Evolutionary conservation across 2,329 filamentous ascomycete species (phyloP), one percentile per base, ranked within the genome.

Genomic region (Triangularia verruculosa): DNA sequence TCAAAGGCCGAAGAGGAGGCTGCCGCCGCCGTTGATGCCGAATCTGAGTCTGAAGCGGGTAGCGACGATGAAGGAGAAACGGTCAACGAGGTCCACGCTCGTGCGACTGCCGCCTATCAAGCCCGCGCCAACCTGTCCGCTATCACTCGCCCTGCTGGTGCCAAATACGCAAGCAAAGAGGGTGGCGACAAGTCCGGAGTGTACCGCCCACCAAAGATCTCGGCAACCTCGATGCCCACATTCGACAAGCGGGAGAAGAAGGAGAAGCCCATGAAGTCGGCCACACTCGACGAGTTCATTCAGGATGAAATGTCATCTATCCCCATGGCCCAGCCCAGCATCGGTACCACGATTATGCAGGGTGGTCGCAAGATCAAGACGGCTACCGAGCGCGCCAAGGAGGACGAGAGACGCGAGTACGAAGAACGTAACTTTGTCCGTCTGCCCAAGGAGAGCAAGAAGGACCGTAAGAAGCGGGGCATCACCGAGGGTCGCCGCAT

Each of bases 341-440:
- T 99, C 71, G 96, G 95, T 65, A 95, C 91, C 62, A 97, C 91
- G 17, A 96, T 97, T 70, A 82, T 89, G 4, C 82, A 87, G 57
- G 89, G 90, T 57, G 95, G 95, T 32, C 86, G 94, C 67, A 87
- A 87, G 74, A 86, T 87, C 72, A 95, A 93, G 82, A 91, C 90
- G 4, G 85, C 88, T 13, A 82, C 86, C 32, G 90, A 97, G 74
- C 86, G 91, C 62, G 87, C 87, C 67, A 86, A 87, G 47, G 93
- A 98, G 75, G 85, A 85, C 1, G 93, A 97, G 78, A 83, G 91
- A 61, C 85, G 85, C 64, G 86, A 90, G 56, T 99, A 97, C 78
- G 95, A 99, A 80, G 95, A 99, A 78, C 85, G 82, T 70, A 96
- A 99, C 79, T 94, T 97, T 72, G 87, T 92, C 15, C 91, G 95